phyloP scores from a whole-genome alignment of 257 asterid genomes.

The Lavandula angustifolia region DNA sequence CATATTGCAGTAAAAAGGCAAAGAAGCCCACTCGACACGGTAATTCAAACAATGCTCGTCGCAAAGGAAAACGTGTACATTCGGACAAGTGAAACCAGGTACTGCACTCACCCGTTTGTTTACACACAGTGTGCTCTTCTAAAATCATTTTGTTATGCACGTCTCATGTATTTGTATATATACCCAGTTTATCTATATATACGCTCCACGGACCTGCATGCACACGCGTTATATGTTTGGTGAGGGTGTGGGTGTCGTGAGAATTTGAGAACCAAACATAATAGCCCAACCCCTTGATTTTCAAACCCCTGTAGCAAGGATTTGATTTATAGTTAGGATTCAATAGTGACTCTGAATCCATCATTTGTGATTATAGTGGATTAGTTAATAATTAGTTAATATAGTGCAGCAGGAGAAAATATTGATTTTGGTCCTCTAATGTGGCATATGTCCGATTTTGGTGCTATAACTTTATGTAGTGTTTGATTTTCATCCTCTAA shows the following conservation, averaged over 20 bases:
- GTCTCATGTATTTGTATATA: not conserved
- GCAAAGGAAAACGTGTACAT: slow-evolving; percentile 54
- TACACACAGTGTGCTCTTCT: slow-evolving; percentile 25
- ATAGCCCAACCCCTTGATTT: not conserved
- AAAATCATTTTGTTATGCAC: not conserved
- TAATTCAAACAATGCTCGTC: slow-evolving; percentile 41
- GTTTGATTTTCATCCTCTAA: too few relatives aligned
- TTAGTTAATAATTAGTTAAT: not conserved
- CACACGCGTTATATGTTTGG: not conserved
- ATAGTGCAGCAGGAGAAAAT: not conserved
- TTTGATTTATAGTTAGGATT: not conserved
- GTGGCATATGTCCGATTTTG: too few relatives aligned
- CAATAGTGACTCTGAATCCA: not conserved
- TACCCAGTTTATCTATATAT: too few relatives aligned
- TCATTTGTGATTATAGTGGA: not conserved
- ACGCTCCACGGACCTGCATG: not conserved
- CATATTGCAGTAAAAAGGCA: slow-evolving; percentile 41
- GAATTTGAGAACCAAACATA: not conserved
- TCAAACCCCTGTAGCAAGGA: not conserved
- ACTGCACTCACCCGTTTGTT: slow-evolving; percentile 22
- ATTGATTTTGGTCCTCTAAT: too few relatives aligned
- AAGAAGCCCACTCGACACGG: slow-evolving; percentile 36
- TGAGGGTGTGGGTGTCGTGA: not conserved
- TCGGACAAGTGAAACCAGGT: slow-evolving; percentile 41
- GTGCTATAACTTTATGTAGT: too few relatives aligned